These are phyloP conservation scores for Fomitopsis pulvina DNA, from an alignment of 768 basidiomycete species.

Conservation along the genomic window DNA sequence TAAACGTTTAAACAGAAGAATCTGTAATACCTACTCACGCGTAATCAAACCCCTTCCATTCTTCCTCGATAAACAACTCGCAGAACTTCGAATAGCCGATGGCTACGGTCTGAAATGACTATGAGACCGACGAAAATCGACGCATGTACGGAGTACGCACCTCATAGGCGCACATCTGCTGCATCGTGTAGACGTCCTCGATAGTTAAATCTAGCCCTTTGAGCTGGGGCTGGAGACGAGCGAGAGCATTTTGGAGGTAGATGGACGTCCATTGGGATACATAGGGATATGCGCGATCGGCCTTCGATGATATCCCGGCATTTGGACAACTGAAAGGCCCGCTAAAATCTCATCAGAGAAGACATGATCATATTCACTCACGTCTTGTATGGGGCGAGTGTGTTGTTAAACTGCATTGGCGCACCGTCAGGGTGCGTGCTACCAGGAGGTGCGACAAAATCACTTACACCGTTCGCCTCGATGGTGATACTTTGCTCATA, in stretches of 20 bases:
- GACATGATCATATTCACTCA: conserved; percentile 24
- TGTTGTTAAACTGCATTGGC: conserved; percentile 43
- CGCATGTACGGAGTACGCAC: conserved; percentile 30
- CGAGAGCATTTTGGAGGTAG: conserved; percentile 63
- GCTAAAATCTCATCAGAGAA: not conserved
- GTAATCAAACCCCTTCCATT: conserved; percentile 93
- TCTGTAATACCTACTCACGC: conserved; percentile 49
- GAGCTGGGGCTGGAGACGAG: conserved; percentile 53
- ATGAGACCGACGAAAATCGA: not conserved
- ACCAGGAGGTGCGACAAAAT: conserved; percentile 6
- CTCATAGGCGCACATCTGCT: conserved; percentile 84
- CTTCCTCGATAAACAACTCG: conserved; percentile 80
- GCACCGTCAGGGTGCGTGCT: not conserved
- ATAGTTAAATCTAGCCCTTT: conserved; percentile 55
- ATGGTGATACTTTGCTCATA: conserved; percentile 40
- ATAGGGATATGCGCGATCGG: conserved; percentile 52
- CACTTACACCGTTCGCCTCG: conserved; percentile 29
- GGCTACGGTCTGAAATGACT: conserved; percentile 63
- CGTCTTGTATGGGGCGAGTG: conserved; percentile 80
- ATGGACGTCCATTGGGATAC: conserved; percentile 58
- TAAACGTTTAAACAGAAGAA: not conserved
- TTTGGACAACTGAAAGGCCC: conserved; percentile 48
- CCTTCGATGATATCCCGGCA: conserved; percentile 37
- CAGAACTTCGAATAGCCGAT: conserved; percentile 91
- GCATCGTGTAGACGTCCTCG: conserved; percentile 71